Evolutionary conservation across 768 basidiomycete genomes (phyloP).

Genomic region (Mycena metata): DNA sequence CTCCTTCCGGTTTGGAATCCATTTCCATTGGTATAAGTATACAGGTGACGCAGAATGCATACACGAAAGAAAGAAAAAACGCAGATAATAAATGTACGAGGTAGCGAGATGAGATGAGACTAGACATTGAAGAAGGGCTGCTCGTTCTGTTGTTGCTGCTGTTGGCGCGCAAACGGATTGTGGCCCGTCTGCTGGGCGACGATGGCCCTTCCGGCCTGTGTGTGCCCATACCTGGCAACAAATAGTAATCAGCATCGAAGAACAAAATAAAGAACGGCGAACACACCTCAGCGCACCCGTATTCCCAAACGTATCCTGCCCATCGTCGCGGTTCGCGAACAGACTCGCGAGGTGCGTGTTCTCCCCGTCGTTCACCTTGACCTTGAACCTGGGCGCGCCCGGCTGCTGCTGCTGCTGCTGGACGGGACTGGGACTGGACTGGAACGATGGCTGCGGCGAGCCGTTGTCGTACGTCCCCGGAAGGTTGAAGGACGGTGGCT

Average conservation of each 20-base stretch:
- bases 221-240: conserved; percentile 66
- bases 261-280: conserved; percentile 35
- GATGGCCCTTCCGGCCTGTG: conserved; percentile 63
- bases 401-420: conserved; percentile 48
- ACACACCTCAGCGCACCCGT: conserved; percentile 76
- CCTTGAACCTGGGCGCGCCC: conserved; percentile 51
- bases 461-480: conserved; percentile 76
- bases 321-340: conserved; percentile 92
- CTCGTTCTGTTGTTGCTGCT: conserved; percentile 72
- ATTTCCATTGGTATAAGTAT: conserved; percentile 11
- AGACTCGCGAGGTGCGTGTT: conserved; percentile 84
- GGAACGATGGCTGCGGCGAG: conserved; percentile 58
- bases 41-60: conserved; percentile 21
- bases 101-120: background rate
- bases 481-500: conserved; percentile 74
- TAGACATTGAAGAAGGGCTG: conserved; percentile 87
- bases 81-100: background rate
- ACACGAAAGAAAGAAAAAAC: conserved; percentile 12
- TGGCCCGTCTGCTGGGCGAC: conserved; percentile 59
- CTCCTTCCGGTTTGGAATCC: background rate
- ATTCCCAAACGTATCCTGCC: conserved; percentile 97
- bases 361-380: conserved; percentile 68
- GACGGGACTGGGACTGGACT: conserved; percentile 50
- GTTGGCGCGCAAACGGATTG: conserved; percentile 78
- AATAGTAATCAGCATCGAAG: conserved; percentile 16